phyloP scores from a whole-genome alignment of 805 yeast genomes.

The Wickerhamiella shivajii region DNA sequence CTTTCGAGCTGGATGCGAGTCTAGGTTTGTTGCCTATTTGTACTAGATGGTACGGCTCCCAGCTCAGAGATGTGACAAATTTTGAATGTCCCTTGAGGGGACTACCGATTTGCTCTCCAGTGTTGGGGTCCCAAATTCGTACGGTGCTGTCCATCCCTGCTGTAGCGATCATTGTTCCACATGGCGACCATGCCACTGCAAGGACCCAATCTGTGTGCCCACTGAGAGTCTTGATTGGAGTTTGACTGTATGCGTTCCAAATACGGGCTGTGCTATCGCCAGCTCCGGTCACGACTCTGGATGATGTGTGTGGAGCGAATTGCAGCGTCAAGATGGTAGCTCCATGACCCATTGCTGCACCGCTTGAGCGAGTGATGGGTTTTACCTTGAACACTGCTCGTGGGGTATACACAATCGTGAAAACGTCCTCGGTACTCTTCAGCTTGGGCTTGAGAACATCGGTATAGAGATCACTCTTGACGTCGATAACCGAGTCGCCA shows the following conservation, averaged over 20 bases:
- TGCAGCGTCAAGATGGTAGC: conserved; percentile 83
- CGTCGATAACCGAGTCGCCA: conserved; percentile 39
- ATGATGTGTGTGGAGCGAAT: conserved; percentile 80
- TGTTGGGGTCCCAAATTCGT: conserved; percentile 68
- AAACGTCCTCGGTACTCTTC: conserved; percentile 81
- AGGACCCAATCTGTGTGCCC: conserved; percentile 94
- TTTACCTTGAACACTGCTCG: conserved; percentile 87
- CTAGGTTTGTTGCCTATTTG: conserved; percentile 35
- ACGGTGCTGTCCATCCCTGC: conserved; percentile 91
- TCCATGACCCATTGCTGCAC: conserved; percentile 92
- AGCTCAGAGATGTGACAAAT: conserved; percentile 77
- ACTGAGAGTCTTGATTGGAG: conserved; percentile 62
- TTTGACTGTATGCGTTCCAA: conserved; percentile 94
- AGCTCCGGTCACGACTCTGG: conserved; percentile 84
- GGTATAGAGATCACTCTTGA: conserved; percentile 59
- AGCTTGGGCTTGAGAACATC: conserved; percentile 77
- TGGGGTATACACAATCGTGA: conserved; percentile 85
- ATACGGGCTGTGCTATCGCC: conserved; percentile 93
- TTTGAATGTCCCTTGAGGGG: conserved; percentile 70
- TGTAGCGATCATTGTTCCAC: conserved; percentile 81
- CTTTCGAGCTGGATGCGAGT: conserved; percentile 80
- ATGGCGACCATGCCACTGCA: conserved; percentile 83
- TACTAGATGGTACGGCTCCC: conserved; percentile 89
- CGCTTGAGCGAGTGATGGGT: conserved; percentile 79
- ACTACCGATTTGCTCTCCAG: conserved; percentile 61